These are phyloP conservation scores for Trichoderma lentiforme DNA, from an alignment of 2,329 filamentous ascomycete species.

Conservation along the genomic window DNA sequence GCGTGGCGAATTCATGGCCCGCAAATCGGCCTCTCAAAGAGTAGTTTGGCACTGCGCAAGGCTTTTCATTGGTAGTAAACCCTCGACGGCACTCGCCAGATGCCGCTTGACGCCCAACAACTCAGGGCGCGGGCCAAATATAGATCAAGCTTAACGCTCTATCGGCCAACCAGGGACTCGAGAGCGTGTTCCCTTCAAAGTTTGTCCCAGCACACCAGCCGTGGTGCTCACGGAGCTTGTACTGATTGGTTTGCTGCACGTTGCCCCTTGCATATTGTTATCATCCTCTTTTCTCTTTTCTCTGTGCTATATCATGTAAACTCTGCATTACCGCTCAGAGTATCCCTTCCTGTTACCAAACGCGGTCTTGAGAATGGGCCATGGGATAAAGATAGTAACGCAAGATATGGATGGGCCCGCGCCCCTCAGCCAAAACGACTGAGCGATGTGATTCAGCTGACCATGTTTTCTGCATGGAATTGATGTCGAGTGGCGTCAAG, in stretches of 20 bases:
- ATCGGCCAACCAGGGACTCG: constrained; percentile 34
- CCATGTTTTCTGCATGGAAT: neutral
- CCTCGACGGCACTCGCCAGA: neutral
- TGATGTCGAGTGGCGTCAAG: constrained; percentile 8
- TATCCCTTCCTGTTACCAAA: neutral
- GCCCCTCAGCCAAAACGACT: neutral
- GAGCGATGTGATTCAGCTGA: neutral
- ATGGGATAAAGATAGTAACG: constrained; percentile 8
- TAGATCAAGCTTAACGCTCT: constrained; percentile 32
- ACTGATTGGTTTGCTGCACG: constrained; percentile 11
- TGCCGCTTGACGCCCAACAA: constrained; percentile 1
- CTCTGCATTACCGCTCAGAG: constrained; percentile 4
- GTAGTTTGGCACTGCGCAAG: neutral
- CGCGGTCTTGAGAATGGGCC: neutral
- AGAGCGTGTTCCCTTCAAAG: constrained; percentile 21
- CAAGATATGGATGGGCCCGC: neutral
- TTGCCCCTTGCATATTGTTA: neutral
- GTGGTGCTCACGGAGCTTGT: neutral
- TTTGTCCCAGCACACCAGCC: constrained; percentile 7
- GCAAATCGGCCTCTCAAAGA: neutral
- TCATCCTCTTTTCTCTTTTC: neutral
- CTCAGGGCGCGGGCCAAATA: constrained; percentile 28
- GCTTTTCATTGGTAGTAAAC: neutral
- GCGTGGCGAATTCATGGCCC: neutral
- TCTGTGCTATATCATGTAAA: constrained; percentile 18